Base-by-base conservation (phyloP, 306 rosid genomes). In the Carpinus fangiana region DNA sequence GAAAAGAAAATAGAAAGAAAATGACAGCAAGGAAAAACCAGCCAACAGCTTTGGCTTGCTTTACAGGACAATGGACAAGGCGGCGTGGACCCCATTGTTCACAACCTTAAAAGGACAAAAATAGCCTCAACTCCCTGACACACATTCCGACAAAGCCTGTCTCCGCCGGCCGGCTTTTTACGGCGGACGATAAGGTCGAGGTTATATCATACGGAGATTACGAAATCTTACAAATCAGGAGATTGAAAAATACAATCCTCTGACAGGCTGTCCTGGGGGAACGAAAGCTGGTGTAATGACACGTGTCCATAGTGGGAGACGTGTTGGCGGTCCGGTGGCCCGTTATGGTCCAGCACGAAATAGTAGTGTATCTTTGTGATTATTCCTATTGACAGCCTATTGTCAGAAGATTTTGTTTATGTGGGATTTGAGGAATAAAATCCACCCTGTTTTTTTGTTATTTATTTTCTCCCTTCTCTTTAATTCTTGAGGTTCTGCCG, bases 11-110 rank as follows among this genome's bases (percentile, higher is more conserved):
- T 28, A 20, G 14, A 77, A 47, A 77, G 67, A 73, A 66, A 66
- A 48, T 0, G 76, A 77, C 85, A 65, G 82, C 82, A 23, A 56
- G 47, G 57, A 73, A 66, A 76, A 66, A 62, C 76, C 79, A 18
- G 71, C 82, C 75, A 82, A 75, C 85, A 66, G 52, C 72, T 55
- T 76, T 73, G 57, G 71, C 18, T 52, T 62, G 67, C 73, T 59
- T 21, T 6, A 2, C 70, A 53, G 73, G 41, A 0, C 16, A 7
- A 5, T 6, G 16, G 28, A 8, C 13, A 3, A 8, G 57, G 23
- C 6, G 9, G 13, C 8, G 5, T 0, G 78, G 78, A 79, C 4
- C 75, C 85, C 82, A 4, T 53, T 1, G 26, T 23, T 23, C 26
- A 0, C 0, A 12, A 13, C 41, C 13, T 12, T 8, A 50, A 72